phyloP scores from a whole-genome alignment of 2,329 filamentous ascomycete species.

The Paramyrothecium sp. region DNA sequence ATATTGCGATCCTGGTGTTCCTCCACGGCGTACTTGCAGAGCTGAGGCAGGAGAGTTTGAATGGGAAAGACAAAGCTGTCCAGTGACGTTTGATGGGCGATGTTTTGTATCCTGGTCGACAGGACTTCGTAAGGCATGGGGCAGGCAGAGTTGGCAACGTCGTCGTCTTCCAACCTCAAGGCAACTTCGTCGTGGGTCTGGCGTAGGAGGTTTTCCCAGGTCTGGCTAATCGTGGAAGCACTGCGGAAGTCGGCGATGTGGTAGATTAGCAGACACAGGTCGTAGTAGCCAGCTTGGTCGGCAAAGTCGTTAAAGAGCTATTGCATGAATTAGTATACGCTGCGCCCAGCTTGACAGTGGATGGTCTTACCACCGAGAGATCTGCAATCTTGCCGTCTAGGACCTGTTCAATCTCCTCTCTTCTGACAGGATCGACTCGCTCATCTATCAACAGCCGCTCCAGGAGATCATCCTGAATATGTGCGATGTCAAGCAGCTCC shows the following conservation, averaged over 20 bases:
- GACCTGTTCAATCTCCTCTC: conserved; percentile 60
- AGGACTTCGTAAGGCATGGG: conserved; percentile 69
- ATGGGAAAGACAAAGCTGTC: conserved; percentile 68
- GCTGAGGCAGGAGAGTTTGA: conserved; percentile 55
- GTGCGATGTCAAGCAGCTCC: conserved; percentile 86
- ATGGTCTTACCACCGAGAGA: conserved; percentile 67
- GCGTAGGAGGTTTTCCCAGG: conserved; percentile 81
- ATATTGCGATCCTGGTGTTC: conserved; percentile 58
- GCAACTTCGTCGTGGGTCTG: conserved; percentile 61
- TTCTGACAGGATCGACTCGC: conserved; percentile 64
- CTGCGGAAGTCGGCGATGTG: conserved; percentile 90
- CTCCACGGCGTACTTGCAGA: conserved; percentile 62
- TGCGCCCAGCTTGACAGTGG: no score
- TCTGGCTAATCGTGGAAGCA: conserved; percentile 75
- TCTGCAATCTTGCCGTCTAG: conserved; percentile 78
- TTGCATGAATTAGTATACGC: conserved; percentile 12
- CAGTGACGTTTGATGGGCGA: conserved; percentile 62
- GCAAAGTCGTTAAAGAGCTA: conserved; percentile 92
- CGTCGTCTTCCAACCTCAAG: conserved; percentile 42
- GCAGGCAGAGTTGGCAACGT: conserved; percentile 32
- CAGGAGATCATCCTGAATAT: conserved; percentile 90
- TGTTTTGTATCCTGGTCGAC: conserved; percentile 60
- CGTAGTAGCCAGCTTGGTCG: conserved; percentile 88
- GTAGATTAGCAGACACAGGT: conserved; percentile 90
- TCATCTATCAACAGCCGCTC: conserved; percentile 72